phyloP scores from a whole-genome alignment of 1,139 yeast genomes.

The Pichia sp. region DNA sequence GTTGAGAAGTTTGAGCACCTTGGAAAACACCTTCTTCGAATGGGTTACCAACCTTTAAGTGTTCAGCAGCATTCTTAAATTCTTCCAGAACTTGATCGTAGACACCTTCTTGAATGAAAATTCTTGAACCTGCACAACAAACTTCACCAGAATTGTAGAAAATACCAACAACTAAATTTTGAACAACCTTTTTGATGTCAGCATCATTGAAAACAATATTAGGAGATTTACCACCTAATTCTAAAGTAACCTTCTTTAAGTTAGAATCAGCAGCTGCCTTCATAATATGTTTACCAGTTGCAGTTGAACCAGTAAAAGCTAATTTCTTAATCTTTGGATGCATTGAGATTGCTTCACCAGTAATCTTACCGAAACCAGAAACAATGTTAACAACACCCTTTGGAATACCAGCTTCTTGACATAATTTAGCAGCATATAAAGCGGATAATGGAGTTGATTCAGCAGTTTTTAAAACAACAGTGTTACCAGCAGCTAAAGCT shows the following conservation, averaged over 20 bases:
- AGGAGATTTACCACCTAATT: conserved; percentile 84
- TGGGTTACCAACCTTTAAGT: conserved; percentile 65
- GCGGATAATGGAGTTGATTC: conserved; percentile 77
- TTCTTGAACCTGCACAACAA: conserved; percentile 82
- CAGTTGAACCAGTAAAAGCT: conserved; percentile 82
- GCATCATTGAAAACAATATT: conserved; percentile 71
- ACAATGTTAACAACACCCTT: conserved; percentile 73
- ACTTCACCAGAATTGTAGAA: conserved; percentile 83
- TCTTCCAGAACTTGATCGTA: conserved; percentile 58
- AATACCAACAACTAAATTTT: conserved; percentile 54
- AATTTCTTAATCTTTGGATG: conserved; percentile 70
- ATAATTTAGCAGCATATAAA: conserved; percentile 54
- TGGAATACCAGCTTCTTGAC: conserved; percentile 68
- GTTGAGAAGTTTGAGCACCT: conserved; percentile 69
- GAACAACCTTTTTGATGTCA: conserved; percentile 55
- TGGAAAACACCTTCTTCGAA: conserved; percentile 58
- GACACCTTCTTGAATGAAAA: conserved; percentile 68
- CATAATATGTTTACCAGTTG: conserved; percentile 67
- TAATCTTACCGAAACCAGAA: conserved; percentile 67
- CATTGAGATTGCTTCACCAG: conserved; percentile 65
- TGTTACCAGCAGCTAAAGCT: conserved; percentile 75
- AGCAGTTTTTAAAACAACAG: conserved; percentile 68
- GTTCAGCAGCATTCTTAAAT: conserved; percentile 53
- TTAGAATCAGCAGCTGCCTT: conserved; percentile 57
- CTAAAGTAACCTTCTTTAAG: conserved; percentile 75